Evolutionary conservation across 331 rosid genomes (phyloP).

Genomic region (Cydonia oblonga): DNA sequence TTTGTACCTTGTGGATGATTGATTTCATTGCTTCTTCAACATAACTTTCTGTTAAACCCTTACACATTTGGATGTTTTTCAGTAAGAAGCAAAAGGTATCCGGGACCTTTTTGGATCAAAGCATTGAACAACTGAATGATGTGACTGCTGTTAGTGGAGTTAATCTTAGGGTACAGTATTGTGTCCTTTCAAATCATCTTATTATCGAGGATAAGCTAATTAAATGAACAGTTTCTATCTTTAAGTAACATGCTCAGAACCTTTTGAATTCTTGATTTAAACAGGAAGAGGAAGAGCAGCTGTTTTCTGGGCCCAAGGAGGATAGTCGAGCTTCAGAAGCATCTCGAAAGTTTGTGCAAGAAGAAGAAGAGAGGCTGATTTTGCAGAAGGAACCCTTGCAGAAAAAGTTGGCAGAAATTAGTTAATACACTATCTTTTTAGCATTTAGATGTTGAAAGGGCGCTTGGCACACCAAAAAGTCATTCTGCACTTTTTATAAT

Average conservation of each 20-base stretch:
- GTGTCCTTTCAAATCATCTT: neutral
- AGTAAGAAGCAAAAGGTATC: conserved; percentile 74
- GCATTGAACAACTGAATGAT: conserved; percentile 76
- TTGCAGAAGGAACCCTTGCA: conserved; percentile 74
- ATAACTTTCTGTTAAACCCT: neutral
- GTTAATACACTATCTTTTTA: conserved; percentile 32
- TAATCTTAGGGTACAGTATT: conserved; percentile 56
- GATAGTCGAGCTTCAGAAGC: conserved; percentile 74
- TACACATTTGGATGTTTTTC: conserved; percentile 12
- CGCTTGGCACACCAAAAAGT: neutral
- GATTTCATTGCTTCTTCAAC: conserved; percentile 4
- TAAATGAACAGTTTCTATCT: neutral
- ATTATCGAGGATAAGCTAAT: neutral
- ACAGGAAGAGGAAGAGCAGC: conserved; percentile 78
- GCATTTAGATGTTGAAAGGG: conserved; percentile 7
- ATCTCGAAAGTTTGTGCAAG: conserved; percentile 65
- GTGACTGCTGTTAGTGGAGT: conserved; percentile 90
- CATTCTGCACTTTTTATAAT: neutral
- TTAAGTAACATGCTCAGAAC: neutral
- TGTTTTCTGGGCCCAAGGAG: conserved; percentile 67
- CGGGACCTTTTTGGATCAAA: conserved; percentile 59
- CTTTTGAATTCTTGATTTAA: conserved; percentile 2
- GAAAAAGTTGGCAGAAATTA: conserved; percentile 60
- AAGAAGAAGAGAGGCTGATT: conserved; percentile 83
- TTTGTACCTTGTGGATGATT: conserved; percentile 3